phyloP scores from a whole-genome alignment of 1,284 basidiomycete genomes.

The Stygiomarasmius scandens region DNA sequence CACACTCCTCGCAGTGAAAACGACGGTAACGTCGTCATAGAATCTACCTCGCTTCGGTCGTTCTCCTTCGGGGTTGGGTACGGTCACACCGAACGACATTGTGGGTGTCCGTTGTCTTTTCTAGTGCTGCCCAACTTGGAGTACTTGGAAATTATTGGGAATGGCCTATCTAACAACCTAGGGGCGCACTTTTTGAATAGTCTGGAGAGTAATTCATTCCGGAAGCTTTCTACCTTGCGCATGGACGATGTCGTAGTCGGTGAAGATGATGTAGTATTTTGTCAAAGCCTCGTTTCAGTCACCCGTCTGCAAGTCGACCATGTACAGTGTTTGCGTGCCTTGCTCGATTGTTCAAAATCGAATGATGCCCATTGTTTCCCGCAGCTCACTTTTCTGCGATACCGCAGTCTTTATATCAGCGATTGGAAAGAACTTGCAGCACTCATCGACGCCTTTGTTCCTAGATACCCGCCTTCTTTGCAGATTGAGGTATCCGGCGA shows the following conservation, averaged over 20 bases:
- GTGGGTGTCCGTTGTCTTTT: constrained; percentile 14
- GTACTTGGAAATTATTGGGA: constrained; percentile 23
- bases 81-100: constrained; percentile 21
- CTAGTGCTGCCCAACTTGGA: constrained; percentile 24
- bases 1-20: neutral
- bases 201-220: constrained; percentile 1
- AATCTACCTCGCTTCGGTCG: constrained; percentile 16
- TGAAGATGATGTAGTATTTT: neutral
- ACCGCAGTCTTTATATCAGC: neutral
- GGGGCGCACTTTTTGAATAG: neutral
- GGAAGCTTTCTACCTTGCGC: constrained; percentile 13
- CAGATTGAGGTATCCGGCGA: neutral
- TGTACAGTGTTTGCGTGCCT: neutral
- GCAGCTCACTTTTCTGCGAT: neutral
- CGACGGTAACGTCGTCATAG: constrained; percentile 7
- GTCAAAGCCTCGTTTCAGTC: neutral
- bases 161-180: neutral
- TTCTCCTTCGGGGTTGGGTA: constrained; percentile 21
- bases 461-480: neutral
- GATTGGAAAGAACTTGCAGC: neutral
- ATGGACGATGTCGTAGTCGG: neutral
- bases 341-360: neutral
- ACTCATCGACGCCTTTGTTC: neutral
- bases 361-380: neutral
- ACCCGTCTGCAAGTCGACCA: constrained; percentile 1